These are phyloP conservation scores for Bromus sterilis DNA, from an alignment of 176 grass and related monocot genomes.

Conservation along the genomic window DNA sequence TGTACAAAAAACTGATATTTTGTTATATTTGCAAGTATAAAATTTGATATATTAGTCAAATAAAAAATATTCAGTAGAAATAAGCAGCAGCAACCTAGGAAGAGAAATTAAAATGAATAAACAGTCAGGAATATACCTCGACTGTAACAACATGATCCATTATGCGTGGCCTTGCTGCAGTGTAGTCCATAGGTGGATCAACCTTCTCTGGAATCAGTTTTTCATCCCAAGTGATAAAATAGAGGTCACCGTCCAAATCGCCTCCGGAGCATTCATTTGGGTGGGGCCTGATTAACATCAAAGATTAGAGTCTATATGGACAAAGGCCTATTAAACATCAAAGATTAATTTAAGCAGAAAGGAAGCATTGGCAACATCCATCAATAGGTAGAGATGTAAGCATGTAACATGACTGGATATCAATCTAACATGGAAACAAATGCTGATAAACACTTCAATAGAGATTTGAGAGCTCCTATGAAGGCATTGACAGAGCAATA, in stretches of 20 bases:
- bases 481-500: constrained; percentile 5
- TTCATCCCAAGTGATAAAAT: constrained; percentile 90
- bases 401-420: neutral
- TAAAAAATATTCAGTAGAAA: too few species aligned
- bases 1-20: neutral
- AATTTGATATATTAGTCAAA: too few species aligned
- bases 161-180: constrained; percentile 57
- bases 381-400: neutral
- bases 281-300: constrained; percentile 61
- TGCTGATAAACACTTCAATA: constrained; percentile 11
- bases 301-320: constrained; percentile 6
- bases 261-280: constrained; percentile 96
- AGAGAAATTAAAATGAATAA: neutral
- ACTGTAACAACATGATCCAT: constrained; percentile 91
- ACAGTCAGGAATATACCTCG: constrained; percentile 43
- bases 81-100: too few species aligned
- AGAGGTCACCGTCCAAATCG: constrained; percentile 93
- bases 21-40: constrained; percentile 4
- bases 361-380: constrained; percentile 11
- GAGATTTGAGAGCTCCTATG: neutral
- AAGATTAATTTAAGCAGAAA: neutral
- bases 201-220: constrained; percentile 69
- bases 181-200: constrained; percentile 90
- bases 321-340: neutral
- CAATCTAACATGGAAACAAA: constrained; percentile 3